Percentiles rank a stretch among this genome's conserved stretches.
phyloP scores from a whole-genome alignment of 345 rosid genomes.

The Stellera chamaejasme region DNA sequence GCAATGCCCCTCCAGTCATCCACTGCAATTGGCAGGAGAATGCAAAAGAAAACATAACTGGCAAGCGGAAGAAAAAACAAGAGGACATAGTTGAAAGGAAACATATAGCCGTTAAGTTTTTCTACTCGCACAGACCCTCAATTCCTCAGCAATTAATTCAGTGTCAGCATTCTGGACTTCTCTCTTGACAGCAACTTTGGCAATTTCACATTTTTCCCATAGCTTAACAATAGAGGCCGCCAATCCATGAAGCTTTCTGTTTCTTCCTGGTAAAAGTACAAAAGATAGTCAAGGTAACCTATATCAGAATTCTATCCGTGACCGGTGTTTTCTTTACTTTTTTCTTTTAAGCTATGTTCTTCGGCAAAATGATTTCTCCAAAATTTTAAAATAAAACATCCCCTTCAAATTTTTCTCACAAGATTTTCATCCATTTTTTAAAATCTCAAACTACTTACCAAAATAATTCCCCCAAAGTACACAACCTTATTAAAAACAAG shows the following conservation, averaged over 20 bases:
- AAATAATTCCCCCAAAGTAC: too few relatives aligned
- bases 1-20: slow-evolving; percentile 83
- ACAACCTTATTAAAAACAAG: too few relatives aligned
- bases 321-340: too few relatives aligned
- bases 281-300: slow-evolving; percentile 13
- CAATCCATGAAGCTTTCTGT: slow-evolving; percentile 79
- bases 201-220: slow-evolving; percentile 97
- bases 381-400: too few relatives aligned
- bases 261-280: slow-evolving; percentile 53
- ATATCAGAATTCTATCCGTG: neutral
- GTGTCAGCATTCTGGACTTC: slow-evolving; percentile 74
- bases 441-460: too few relatives aligned
- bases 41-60: neutral
- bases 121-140: slow-evolving; percentile 45
- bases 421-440: too few relatives aligned
- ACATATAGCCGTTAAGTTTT: neutral
- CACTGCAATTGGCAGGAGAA: slow-evolving; percentile 38
- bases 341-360: too few relatives aligned
- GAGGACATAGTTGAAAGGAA: neutral
- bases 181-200: slow-evolving; percentile 90
- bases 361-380: too few relatives aligned
- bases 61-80: neutral
- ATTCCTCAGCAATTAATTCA: slow-evolving; percentile 80
- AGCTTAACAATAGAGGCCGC: slow-evolving; percentile 78
- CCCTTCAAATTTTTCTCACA: too few relatives aligned